These are phyloP conservation scores for Gelatoporia subvermispora DNA, from an alignment of 768 basidiomycete genomes.

Conservation along the genomic window DNA sequence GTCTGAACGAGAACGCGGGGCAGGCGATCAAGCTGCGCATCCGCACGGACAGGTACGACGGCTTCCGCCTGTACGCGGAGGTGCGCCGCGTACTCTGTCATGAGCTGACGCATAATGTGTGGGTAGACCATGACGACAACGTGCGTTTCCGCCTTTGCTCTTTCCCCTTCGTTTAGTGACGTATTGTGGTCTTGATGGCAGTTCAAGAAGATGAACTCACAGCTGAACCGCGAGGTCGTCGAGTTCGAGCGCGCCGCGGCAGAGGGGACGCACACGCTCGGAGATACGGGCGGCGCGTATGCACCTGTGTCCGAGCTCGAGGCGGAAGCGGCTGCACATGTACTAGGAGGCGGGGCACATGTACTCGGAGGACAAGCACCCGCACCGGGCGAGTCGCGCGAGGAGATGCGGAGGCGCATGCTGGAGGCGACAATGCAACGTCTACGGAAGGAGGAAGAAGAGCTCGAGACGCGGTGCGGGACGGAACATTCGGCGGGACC, in stretches of 20 bases:
- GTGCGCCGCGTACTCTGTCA: slow-evolving; percentile 69
- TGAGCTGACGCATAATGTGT: slow-evolving; percentile 72
- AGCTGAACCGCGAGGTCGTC: slow-evolving; percentile 65
- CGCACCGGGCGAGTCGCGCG: slow-evolving; percentile 37
- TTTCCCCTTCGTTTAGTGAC: neutral
- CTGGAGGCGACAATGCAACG: slow-evolving; percentile 61
- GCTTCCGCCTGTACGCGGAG: slow-evolving; percentile 62
- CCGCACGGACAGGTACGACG: slow-evolving; percentile 67
- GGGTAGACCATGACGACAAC: slow-evolving; percentile 67
- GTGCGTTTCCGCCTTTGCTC: slow-evolving; percentile 34
- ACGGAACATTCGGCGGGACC: slow-evolving; percentile 28
- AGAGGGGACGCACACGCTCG: slow-evolving; percentile 52
- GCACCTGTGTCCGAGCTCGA: slow-evolving; percentile 53
- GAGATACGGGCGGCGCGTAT: slow-evolving; percentile 39
- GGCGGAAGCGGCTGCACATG: slow-evolving; percentile 45
- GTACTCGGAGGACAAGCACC: slow-evolving; percentile 14
- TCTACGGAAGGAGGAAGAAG: slow-evolving; percentile 60
- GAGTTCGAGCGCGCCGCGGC: slow-evolving; percentile 55
- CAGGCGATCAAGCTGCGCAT: slow-evolving; percentile 63
- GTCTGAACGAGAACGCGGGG: slow-evolving; percentile 62
- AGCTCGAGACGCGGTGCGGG: slow-evolving; percentile 68
- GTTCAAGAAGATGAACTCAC: slow-evolving; percentile 77
- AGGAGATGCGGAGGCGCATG: slow-evolving; percentile 52
- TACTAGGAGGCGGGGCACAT: slow-evolving; percentile 45
- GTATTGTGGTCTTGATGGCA: no score